phyloP scores from a whole-genome alignment of 192 early-diverging fungal genomes.

The Backusella westeae region DNA sequence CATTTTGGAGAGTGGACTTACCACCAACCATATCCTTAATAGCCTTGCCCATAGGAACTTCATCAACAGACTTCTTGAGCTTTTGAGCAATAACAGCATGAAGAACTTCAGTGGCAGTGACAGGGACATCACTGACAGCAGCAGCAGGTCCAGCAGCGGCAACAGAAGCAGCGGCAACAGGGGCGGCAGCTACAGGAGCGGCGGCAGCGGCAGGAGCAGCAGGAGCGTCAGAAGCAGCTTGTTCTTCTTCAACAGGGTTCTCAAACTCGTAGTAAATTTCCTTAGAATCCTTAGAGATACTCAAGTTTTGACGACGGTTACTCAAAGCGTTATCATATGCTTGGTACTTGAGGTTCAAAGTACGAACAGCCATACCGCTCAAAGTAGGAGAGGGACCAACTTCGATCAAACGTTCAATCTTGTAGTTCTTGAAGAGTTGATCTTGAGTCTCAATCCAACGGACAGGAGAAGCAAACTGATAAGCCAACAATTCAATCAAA shows the following conservation, averaged over 20 bases:
- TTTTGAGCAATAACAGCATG: slow-evolving; percentile 87
- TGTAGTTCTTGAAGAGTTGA: slow-evolving; percentile 73
- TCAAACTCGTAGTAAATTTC: slow-evolving; percentile 95
- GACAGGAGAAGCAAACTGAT: slow-evolving; percentile 92
- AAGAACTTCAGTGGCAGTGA: slow-evolving; percentile 82
- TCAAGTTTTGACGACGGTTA: slow-evolving; percentile 84
- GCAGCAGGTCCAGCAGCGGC: slow-evolving; percentile 54
- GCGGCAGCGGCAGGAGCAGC: slow-evolving; percentile 45
- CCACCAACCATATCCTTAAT: slow-evolving; percentile 95
- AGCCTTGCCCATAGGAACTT: slow-evolving; percentile 72
- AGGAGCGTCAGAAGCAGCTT: slow-evolving; percentile 39
- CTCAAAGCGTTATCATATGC: slow-evolving; percentile 93
- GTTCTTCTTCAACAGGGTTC: slow-evolving; percentile 56
- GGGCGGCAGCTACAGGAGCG: slow-evolving; percentile 47
- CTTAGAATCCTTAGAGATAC: slow-evolving; percentile 85
- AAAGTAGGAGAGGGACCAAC: slow-evolving; percentile 88
- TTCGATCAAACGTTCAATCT: slow-evolving; percentile 87
- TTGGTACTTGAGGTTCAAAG: slow-evolving; percentile 96
- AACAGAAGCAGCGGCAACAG: slow-evolving; percentile 39
- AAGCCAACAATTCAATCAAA: slow-evolving; percentile 85
- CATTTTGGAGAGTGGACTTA: slow-evolving; percentile 96
- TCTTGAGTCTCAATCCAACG: slow-evolving; percentile 97
- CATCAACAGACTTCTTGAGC: slow-evolving; percentile 77
- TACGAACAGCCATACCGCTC: slow-evolving; percentile 90
- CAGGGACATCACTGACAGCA: slow-evolving; percentile 72